Evolutionary conservation across 441 rosid species (phyloP).

Genomic region (Jatropha podagrica): DNA sequence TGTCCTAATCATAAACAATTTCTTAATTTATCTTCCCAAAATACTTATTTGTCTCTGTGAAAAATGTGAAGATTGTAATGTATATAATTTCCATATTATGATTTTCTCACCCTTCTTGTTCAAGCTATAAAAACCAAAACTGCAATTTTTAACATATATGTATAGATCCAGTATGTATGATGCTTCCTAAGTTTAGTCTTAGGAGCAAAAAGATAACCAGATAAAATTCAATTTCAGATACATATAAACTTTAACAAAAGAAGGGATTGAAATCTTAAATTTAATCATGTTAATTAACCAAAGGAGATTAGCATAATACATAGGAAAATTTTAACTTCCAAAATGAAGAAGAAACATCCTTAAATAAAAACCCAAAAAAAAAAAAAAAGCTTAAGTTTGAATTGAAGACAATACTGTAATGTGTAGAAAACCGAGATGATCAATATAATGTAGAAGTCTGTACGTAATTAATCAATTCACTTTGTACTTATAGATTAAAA

Average conservation of each 20-base stretch:
- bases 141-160: too few relatives aligned
- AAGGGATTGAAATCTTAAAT: background rate
- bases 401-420: background rate
- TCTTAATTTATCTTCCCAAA: background rate
- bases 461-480: background rate
- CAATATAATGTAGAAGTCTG: background rate
- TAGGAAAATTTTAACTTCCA: background rate
- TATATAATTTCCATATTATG: background rate
- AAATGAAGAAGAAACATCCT: background rate
- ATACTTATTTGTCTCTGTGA: background rate
- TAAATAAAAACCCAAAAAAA: background rate
- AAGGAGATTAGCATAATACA: too few relatives aligned
- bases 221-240: too few relatives aligned
- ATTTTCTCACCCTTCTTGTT: background rate
- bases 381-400: background rate
- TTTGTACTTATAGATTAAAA: background rate
- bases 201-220: too few relatives aligned
- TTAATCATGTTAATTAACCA: background rate
- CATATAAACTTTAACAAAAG: too few relatives aligned
- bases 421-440: background rate
- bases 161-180: too few relatives aligned
- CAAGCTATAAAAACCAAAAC: too few relatives aligned
- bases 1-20: too few relatives aligned
- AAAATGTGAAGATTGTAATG: background rate
- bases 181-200: too few relatives aligned